phyloP scores from a whole-genome alignment of 192 early-diverging fungal species.

The Entomortierella beljakovae region DNA sequence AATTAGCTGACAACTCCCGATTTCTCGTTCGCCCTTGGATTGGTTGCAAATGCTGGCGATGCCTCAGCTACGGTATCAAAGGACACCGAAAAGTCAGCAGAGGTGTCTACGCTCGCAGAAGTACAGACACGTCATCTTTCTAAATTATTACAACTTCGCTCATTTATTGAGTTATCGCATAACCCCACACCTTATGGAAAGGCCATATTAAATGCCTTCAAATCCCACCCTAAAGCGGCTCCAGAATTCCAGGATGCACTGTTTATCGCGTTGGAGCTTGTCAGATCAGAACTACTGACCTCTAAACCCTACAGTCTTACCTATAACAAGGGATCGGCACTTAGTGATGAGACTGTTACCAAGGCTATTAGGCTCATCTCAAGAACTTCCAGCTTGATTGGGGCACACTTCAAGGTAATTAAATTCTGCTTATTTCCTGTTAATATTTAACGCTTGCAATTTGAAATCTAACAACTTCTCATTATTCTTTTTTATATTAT shows the following conservation, averaged over 20 bases:
- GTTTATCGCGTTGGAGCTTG: slow-evolving; percentile 64
- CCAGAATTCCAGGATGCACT: slow-evolving; percentile 60
- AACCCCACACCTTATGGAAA: slow-evolving; percentile 57
- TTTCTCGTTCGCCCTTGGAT: slow-evolving; percentile 31
- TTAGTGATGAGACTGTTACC: slow-evolving; percentile 54
- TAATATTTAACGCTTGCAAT: no score
- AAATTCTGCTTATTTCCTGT: neutral
- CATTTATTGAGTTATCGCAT: slow-evolving; percentile 54
- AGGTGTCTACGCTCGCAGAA: slow-evolving; percentile 15
- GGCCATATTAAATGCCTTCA: slow-evolving; percentile 45
- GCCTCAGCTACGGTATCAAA: slow-evolving; percentile 21
- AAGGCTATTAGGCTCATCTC: slow-evolving; percentile 60
- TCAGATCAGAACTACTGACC: slow-evolving; percentile 60
- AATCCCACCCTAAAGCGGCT: slow-evolving; percentile 13
- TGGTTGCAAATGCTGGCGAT: slow-evolving; percentile 25
- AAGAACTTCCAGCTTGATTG: slow-evolving; percentile 63
- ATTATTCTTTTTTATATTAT: slow-evolving; percentile 1
- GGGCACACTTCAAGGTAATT: slow-evolving; percentile 65
- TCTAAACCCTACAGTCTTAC: slow-evolving; percentile 58
- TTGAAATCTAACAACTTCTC: no score
- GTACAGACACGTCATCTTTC: slow-evolving; percentile 34
- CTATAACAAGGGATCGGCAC: slow-evolving; percentile 52
- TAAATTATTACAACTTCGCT: slow-evolving; percentile 42
- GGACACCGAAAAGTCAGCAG: slow-evolving; percentile 7
- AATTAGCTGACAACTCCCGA: slow-evolving; percentile 28